Evolutionary conservation across 306 rosid genomes (phyloP), one percentile per base, ranked within the genome.

Genomic region (Malus orientalis): DNA sequence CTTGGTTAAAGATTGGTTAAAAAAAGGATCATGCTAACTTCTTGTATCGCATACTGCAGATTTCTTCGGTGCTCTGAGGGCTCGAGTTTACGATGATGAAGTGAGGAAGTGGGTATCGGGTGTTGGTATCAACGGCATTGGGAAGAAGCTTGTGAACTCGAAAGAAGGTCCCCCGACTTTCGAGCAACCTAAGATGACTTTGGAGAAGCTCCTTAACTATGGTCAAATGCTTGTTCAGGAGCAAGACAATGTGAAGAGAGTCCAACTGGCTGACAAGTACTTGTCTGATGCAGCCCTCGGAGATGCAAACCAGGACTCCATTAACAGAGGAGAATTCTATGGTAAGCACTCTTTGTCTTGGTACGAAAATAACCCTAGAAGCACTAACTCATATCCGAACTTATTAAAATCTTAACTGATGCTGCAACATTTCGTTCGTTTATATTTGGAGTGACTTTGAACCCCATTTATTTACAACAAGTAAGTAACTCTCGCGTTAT

Each of bases 141-240:
- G 91, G 60, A 85, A 83, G 77, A 85, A 42, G 76, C 91, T 87
- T 76, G 89, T 87, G 53, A 85, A 87, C 85, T 87, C 87, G 12
- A 87, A 85, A 63, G 89, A 85, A 13, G 86, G 84, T 13, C 89
- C 86, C 70, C 88, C 88, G 29, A 87, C 89, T 45, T 85, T 87
- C 27, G 81, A 87, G 57, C 89, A 85, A 74, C 91, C 91, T 2
- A 81, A 81, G 74, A 87, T 84, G 88, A 87, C 90, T n/a, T 3
- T 87, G 13, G 84, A 84, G 60, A 84, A 87, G 78, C 90, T 87
- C 62, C 86, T 81, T 1, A 79, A 67, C 64, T 87, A 87, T 42
- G 88, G 90, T 32, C 82, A 69, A 81, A 84, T 87, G 90, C 86
- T 87, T 51, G 82, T 84, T 53, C 80, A 66, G 76, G 90, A 84